A percentile compares a stretch with the other conserved stretches of the same genome.
These are phyloP conservation scores for Trypanosoma caninum DNA, from an alignment of 208 protist species.

Conservation along the genomic window DNA sequence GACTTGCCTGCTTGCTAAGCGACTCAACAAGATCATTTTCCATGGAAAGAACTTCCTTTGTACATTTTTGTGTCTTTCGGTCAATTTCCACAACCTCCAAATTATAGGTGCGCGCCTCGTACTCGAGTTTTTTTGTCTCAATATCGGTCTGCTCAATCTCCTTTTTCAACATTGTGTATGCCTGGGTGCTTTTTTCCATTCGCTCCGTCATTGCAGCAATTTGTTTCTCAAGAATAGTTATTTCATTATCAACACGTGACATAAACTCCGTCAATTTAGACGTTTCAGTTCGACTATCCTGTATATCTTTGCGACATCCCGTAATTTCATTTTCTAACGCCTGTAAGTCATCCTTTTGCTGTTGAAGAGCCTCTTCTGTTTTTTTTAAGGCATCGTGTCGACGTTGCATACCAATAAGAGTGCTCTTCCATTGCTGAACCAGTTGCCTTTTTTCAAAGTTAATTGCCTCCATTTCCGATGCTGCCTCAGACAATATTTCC, in stretches of 20 bases:
- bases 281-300: constrained; percentile 80
- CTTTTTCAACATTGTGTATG: constrained; percentile 71
- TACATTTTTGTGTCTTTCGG: constrained; percentile 81
- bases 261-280: constrained; percentile 88
- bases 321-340: constrained; percentile 92
- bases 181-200: constrained; percentile 71
- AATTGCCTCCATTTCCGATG: constrained; percentile 93
- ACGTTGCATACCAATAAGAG: constrained; percentile 92
- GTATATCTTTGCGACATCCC: constrained; percentile 86
- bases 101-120: constrained; percentile 69
- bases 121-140: constrained; percentile 81
- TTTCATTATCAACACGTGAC: constrained; percentile 91
- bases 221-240: constrained; percentile 86
- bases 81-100: constrained; percentile 65
- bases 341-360: constrained; percentile 90
- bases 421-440: constrained; percentile 93
- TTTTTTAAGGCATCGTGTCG: constrained; percentile 91
- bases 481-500: constrained; percentile 90
- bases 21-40: constrained; percentile 86
- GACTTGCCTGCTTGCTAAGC: constrained; percentile 88
- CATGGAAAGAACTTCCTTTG: constrained; percentile 83
- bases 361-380: constrained; percentile 89
- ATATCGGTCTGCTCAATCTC: constrained; percentile 75
- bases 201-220: constrained; percentile 78
- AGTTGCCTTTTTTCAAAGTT: constrained; percentile 95